A percentile compares a stretch with the other conserved stretches of the same genome.
These are phyloP conservation scores for Helicocarpus griseus DNA, from an alignment of 2,329 filamentous ascomycete species.

Conservation along the genomic window DNA sequence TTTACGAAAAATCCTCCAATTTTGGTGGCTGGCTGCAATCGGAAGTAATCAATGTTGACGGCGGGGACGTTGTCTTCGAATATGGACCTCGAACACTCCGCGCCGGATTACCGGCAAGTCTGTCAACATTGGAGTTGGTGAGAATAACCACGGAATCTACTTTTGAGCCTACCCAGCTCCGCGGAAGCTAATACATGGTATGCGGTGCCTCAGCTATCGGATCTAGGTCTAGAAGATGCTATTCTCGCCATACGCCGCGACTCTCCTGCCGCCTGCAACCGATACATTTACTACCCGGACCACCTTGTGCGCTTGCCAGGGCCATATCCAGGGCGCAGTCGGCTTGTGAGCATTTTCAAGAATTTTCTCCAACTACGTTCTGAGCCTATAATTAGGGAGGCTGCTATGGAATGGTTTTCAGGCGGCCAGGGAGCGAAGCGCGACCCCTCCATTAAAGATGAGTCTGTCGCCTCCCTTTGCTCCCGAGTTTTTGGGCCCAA, in stretches of 20 bases:
- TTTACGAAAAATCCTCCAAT: constrained; percentile 64
- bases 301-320: constrained; percentile 58
- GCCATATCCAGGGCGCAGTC: constrained; percentile 21
- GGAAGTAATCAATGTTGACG: constrained; percentile 51
- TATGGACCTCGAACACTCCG: constrained; percentile 71
- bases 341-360: constrained; percentile 20
- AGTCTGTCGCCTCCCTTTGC: constrained; percentile 52
- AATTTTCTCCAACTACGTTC: constrained; percentile 29
- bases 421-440: constrained; percentile 22
- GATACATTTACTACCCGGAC: constrained; percentile 84
- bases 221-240: constrained; percentile 48
- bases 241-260: constrained; percentile 44
- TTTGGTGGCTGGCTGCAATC: constrained; percentile 81
- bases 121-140: constrained; percentile 64
- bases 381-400: constrained; percentile 38
- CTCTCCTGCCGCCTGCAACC: constrained; percentile 48
- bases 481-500: constrained; percentile 44
- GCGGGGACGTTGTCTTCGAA: constrained; percentile 64
- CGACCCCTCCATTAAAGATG: constrained; percentile 39
- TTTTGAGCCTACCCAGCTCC: constrained; percentile 6
- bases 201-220: constrained; percentile 40
- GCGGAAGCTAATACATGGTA: constrained; percentile 1
- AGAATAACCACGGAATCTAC: constrained; percentile 15
- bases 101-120: constrained; percentile 46
- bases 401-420: constrained; percentile 18